Base-by-base conservation (phyloP, 495 filamentous ascomycete species). In the Penicillium paxilli region DNA sequence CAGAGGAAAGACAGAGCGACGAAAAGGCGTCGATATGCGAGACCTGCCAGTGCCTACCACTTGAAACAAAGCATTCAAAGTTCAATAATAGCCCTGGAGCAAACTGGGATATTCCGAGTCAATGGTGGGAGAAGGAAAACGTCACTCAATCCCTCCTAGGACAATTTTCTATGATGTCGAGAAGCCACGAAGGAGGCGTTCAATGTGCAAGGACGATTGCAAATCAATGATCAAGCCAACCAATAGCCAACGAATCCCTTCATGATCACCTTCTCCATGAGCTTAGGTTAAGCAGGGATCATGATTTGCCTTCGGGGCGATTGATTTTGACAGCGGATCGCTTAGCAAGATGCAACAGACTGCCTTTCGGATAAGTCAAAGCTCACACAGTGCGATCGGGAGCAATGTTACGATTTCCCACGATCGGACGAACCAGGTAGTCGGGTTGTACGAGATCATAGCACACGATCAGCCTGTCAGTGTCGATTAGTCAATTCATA, bases 361-460 rank as follows among this genome's bases (percentile, higher is more conserved):
- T 44, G 40, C 19, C 30, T 40, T 16, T 24, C 14, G 32, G 37
- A 40, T 25, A 16, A 25, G 28, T 42, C 23, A 28, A 25, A 21
- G 41, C 41, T 24, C 20, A 4, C 20, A 44, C 51, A 24, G 32
- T 25, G 16, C 24, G 49, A 44, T 54, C 30, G 49, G 3, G n/a
- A 10, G n/a, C n/a, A 14, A 32, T 32, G 11, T 32, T 14, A 14
- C 30, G 35, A 38, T 38, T n/a, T n/a, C 35, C 35, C 58, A 38
- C 28, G 47, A 61, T 54, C 54, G 42, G 28, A 40, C 50, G 30
- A 57, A 51, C 54, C 54, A 57, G 33, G 17, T 14, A 19, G 25
- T 17, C 37, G 35, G 51, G 38, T 10, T 35, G 37, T 23, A 4
- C 23, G 28, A 30, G 40, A 54, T 59, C 46, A 19, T 14, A 22